Conservation (phyloP, 2,329 filamentous ascomycete genomes). For the Coleophoma eucalyptorum region DNA sequence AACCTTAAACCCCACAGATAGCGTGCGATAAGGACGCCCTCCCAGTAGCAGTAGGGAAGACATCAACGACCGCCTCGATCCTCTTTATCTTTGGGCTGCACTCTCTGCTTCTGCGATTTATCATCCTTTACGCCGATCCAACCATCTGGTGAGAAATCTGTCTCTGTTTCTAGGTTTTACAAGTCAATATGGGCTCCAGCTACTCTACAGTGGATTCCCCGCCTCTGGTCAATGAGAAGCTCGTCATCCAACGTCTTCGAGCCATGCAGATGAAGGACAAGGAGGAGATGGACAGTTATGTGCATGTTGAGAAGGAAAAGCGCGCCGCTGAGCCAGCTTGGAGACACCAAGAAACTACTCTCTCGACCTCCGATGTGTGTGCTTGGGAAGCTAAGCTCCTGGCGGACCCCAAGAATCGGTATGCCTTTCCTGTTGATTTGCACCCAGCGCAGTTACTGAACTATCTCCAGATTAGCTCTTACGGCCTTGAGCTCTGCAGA, state of each 20-base stretch:
- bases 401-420: slow-evolving; percentile 64
- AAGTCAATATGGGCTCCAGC: slow-evolving; percentile 20
- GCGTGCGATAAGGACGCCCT: not conserved
- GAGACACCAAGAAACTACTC: slow-evolving; percentile 25
- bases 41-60: not conserved
- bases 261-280: slow-evolving; percentile 40
- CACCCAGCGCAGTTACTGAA: too few species aligned
- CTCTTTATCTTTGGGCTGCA: slow-evolving; percentile 3
- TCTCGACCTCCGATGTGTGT: slow-evolving; percentile 48
- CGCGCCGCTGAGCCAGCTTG: slow-evolving; percentile 32
- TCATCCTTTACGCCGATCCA: not conserved
- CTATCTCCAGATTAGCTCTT: slow-evolving; percentile 60
- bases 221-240: slow-evolving; percentile 30
- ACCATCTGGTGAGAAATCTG: not conserved
- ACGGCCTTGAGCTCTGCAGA: slow-evolving; percentile 67
- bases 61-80: not conserved
- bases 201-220: slow-evolving; percentile 12
- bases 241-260: slow-evolving; percentile 38
- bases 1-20: not conserved
- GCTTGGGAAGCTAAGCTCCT: slow-evolving; percentile 61
- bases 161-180: too few species aligned
- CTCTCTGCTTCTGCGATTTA: not conserved
- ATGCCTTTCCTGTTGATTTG: not conserved
- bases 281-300: slow-evolving; percentile 37
- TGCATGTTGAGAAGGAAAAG: slow-evolving; percentile 42